phyloP scores from a whole-genome alignment of 768 basidiomycete species.

The Psilocybe tampanensis region DNA sequence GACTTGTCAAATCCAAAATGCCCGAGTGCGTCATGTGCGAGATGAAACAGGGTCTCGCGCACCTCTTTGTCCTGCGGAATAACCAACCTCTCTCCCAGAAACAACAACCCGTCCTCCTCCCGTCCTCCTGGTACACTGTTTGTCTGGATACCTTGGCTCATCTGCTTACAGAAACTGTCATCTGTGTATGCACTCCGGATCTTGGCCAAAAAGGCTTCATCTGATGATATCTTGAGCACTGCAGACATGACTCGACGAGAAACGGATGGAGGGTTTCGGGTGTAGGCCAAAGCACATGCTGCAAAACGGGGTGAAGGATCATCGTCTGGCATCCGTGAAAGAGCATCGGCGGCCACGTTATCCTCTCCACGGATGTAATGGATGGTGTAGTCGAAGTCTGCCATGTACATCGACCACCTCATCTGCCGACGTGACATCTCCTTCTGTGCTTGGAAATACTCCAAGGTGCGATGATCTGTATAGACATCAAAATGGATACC shows the following conservation, averaged over 20 bases:
- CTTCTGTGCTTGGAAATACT: constrained; percentile 31
- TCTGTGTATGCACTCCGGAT: background rate
- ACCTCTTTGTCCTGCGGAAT: constrained; percentile 24
- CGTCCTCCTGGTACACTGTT: background rate
- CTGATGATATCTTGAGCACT: background rate
- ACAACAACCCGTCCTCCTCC: constrained; percentile 22
- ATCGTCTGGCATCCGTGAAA: constrained; percentile 28
- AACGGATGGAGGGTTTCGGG: no score
- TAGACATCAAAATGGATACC: constrained; percentile 24
- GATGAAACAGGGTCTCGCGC: constrained; percentile 21
- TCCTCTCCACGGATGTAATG: constrained; percentile 34
- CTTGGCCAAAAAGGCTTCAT: background rate
- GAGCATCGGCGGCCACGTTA: constrained; percentile 37
- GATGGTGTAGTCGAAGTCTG: constrained; percentile 36
- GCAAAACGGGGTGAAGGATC: background rate
- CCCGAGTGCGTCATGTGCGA: constrained; percentile 31
- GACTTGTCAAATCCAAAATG: constrained; percentile 40
- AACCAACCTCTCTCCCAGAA: constrained; percentile 20
- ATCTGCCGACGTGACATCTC: constrained; percentile 32
- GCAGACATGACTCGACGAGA: no score
- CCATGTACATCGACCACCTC: constrained; percentile 34
- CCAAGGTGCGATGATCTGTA: constrained; percentile 38
- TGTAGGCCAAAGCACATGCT: constrained; percentile 6
- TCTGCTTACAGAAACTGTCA: background rate
- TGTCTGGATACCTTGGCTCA: background rate